Evolutionary conservation across 352 stramenopile species (phyloP).

Genomic region (Phytophthora aleatoria): DNA sequence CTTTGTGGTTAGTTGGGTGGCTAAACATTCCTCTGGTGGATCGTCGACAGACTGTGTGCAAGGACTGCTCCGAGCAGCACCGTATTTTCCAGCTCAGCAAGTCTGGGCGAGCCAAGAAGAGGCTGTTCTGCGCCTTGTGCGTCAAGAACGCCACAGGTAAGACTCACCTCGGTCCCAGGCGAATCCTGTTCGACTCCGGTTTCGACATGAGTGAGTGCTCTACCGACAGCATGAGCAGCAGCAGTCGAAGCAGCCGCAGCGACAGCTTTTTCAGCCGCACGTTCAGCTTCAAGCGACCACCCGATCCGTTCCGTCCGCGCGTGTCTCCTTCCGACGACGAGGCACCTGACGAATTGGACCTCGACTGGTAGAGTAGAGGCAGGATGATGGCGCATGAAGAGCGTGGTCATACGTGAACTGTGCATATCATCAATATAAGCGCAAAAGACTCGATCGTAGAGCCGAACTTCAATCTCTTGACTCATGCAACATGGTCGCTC

Average conservation of each 20-base stretch:
- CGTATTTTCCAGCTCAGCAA: constrained; percentile 39
- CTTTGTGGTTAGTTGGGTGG: neutral
- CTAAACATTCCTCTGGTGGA: neutral
- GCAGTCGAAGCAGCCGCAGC: constrained; percentile 23
- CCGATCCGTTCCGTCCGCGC: constrained; percentile 25
- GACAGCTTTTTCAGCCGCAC: constrained; percentile 28
- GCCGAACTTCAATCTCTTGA: constrained; percentile 14
- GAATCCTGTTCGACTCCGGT: neutral
- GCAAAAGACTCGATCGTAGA: constrained; percentile 13
- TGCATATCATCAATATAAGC: constrained; percentile 26
- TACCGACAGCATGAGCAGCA: constrained; percentile 24
- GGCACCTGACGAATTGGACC: constrained; percentile 22
- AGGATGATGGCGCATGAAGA: constrained; percentile 9
- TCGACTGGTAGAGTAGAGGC: constrained; percentile 23
- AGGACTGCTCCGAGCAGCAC: constrained; percentile 38
- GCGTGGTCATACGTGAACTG: constrained; percentile 2
- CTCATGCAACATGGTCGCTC: constrained; percentile 7
- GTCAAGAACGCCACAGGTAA: constrained; percentile 32
- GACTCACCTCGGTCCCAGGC: constrained; percentile 1
- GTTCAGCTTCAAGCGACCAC: constrained; percentile 31
- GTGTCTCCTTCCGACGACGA: constrained; percentile 28
- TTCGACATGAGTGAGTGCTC: constrained; percentile 21
- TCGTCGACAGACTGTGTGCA: constrained; percentile 40
- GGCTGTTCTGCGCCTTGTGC: constrained; percentile 40
- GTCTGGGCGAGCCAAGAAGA: constrained; percentile 24